Percentiles rank a stretch among this genome's conserved stretches.
These are phyloP conservation scores for Syzygium syzygioides DNA, from an alignment of 441 rosid species.

Conservation along the genomic window DNA sequence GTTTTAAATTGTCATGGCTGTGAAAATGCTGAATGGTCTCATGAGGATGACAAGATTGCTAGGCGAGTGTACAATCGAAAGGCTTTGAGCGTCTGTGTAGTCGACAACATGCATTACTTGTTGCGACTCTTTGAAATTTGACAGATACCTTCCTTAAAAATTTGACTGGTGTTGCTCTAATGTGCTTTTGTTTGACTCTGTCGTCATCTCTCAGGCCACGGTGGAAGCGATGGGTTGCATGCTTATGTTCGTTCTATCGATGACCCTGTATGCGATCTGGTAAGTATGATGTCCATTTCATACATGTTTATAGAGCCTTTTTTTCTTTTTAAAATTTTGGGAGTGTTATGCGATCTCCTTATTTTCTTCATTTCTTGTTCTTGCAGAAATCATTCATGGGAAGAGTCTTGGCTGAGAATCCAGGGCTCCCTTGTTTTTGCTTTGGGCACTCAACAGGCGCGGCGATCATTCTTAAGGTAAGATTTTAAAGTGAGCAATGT, in stretches of 20 bases:
- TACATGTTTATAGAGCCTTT: neutral
- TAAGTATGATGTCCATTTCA: slow-evolving; percentile 18
- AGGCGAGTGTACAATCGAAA: neutral
- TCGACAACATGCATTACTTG: neutral
- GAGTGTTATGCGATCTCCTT: neutral
- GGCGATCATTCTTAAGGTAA: slow-evolving; percentile 77
- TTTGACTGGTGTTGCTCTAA: neutral
- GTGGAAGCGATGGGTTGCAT: slow-evolving; percentile 93
- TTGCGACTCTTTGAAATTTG: neutral
- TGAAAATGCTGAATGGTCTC: neutral
- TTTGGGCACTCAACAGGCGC: slow-evolving; percentile 93
- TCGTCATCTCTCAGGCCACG: slow-evolving; percentile 49
- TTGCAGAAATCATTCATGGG: slow-evolving; percentile 60
- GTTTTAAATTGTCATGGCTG: neutral
- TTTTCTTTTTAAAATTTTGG: neutral
- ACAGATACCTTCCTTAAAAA: neutral
- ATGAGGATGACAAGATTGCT: neutral
- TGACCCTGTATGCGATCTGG: slow-evolving; percentile 70
- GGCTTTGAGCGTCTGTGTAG: neutral
- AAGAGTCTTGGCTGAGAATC: slow-evolving; percentile 58
- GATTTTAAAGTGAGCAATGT: neutral
- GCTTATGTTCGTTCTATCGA: slow-evolving; percentile 84
- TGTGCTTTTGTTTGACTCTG: neutral
- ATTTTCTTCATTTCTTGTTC: neutral
- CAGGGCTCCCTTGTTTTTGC: slow-evolving; percentile 78